Evolutionary conservation across 805 yeast species (phyloP).

Genomic region (Metschnikowia arizonensis): DNA sequence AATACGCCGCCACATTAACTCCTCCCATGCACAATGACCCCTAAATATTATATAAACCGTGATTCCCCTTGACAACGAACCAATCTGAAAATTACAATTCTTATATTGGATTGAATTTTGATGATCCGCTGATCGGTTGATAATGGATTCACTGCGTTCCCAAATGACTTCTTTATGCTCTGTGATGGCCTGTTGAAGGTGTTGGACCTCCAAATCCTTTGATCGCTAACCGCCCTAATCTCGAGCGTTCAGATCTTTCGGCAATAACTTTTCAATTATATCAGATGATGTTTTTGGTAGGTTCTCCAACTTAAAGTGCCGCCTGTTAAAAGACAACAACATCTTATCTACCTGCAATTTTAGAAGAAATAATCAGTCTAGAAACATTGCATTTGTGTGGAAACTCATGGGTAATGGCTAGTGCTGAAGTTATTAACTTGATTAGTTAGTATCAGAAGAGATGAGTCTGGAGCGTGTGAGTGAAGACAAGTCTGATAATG

Average conservation of each 20-base stretch:
- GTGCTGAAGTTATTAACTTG: slow-evolving; percentile 30
- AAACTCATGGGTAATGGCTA: slow-evolving; percentile 56
- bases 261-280: slow-evolving; percentile 47
- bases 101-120: too few species aligned
- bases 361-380: slow-evolving; percentile 50
- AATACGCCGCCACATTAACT: too few species aligned
- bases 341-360: slow-evolving; percentile 50
- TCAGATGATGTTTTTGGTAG: slow-evolving; percentile 40
- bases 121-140: too few species aligned
- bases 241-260: slow-evolving; percentile 68
- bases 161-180: slow-evolving; percentile 11
- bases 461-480: too few species aligned
- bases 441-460: too few species aligned
- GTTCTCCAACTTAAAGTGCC: slow-evolving; percentile 47
- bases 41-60: too few species aligned
- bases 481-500: too few species aligned
- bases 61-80: too few species aligned
- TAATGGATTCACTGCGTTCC: slow-evolving; percentile 10
- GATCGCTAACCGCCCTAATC: slow-evolving; percentile 27
- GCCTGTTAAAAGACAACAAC: slow-evolving; percentile 59
- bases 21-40: too few species aligned
- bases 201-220: slow-evolving; percentile 56
- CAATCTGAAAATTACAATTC: too few species aligned
- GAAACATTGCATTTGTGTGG: slow-evolving; percentile 57
- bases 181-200: slow-evolving; percentile 30